phyloP scores from a whole-genome alignment of 2,329 filamentous ascomycete species.

The Claviceps fusiformis region DNA sequence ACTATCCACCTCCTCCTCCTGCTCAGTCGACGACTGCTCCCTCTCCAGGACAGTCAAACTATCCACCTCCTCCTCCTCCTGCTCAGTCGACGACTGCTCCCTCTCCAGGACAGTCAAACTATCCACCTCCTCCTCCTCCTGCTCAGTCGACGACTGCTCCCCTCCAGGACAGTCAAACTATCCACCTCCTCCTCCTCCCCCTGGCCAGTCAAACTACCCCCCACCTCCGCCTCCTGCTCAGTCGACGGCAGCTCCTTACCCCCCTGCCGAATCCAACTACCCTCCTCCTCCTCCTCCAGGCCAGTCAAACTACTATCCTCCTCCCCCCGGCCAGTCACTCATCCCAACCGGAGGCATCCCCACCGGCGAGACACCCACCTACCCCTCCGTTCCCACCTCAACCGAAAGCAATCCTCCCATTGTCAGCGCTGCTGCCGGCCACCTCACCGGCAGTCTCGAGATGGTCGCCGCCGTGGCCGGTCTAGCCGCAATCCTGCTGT shows the following conservation, averaged over 20 bases:
- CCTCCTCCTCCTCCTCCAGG: not conserved
- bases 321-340: not conserved
- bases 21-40: too few species aligned
- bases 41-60: not conserved
- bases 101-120: not conserved
- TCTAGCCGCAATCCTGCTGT: slow-evolving; percentile 17
- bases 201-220: not conserved
- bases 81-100: not conserved
- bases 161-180: too few species aligned
- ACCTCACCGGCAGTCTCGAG: slow-evolving; percentile 16
- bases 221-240: not conserved
- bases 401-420: slow-evolving; percentile 7
- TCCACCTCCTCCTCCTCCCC: not conserved
- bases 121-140: not conserved
- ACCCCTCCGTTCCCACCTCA: not conserved
- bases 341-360: not conserved
- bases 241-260: not conserved
- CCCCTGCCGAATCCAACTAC: not conserved
- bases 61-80: not conserved
- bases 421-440: slow-evolving; percentile 19
- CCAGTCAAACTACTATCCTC: not conserved
- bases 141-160: not conserved
- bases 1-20: not conserved
- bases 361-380: not conserved
- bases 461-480: slow-evolving; percentile 18